Base-by-base conservation (phyloP, 2,329 filamentous ascomycete species). In the Aspergillus glaucus region DNA sequence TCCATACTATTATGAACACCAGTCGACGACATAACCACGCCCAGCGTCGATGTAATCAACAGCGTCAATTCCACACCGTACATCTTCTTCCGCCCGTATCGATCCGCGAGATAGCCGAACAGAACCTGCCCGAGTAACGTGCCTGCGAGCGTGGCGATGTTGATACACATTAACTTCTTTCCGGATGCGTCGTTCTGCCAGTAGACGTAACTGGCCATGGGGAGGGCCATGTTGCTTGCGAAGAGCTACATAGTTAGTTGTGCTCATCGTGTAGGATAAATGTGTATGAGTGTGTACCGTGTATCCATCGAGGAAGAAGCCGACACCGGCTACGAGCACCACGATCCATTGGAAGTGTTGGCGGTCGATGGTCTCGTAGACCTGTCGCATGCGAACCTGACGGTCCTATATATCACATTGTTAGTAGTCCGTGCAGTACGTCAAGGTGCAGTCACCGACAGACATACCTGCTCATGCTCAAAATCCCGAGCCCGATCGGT, bases 1-100 rank as follows among this genome's bases (percentile, higher is more conserved):
- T 62, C 67, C 68, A 77, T 76, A 37, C 66, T 70, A n/a, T 56
- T 56, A 21, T 69, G 50, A n/a, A 59, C 59, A 1, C 76, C 75
- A 0, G 61, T 63, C 1, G 75, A 74, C 6, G 68, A 63, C 65
- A 74, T 71, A 4, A 74, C 71, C 3, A 76, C 66, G 1, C 74
- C 73, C 9, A 79, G 57, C 0, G 74, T 76, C 1, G 71, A 67
- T 6, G 65, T 60, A 43, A 77, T 76, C 8, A 75, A 61, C 17
- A 78, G 59, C 2, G 77, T 64, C 52, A 78, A 60, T 53, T 78
- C 75, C 15, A 75, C 58, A 6, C 75, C 75, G 51, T 78, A 78
- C 70, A 78, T 72, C 54, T 71, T 75, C 50, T 73, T 72, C 14
- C 75, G 69, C 3, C 75, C 75, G 48, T 71, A 71, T 6, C 67